Base-by-base conservation (phyloP, 495 filamentous ascomycete species). In the Neurospora tetraspora region DNA sequence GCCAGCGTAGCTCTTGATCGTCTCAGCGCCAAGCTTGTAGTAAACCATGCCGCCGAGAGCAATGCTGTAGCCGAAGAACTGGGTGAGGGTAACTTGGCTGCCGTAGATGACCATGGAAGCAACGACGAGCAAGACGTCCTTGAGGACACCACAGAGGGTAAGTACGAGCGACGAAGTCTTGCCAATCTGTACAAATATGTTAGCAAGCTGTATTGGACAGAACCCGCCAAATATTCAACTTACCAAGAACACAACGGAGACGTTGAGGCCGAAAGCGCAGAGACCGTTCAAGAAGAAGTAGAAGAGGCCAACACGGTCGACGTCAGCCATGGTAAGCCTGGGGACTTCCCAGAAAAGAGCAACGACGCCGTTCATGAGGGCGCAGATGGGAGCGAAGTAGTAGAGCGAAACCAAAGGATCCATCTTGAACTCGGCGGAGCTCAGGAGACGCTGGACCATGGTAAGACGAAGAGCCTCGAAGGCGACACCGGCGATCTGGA, bases 101-200 rank as follows among this genome's bases (percentile, higher is more conserved):
- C 90, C 85, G 91, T 93, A 97, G 81, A 99, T 91, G 74, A 92
- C 78, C 88, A 98, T 96, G 71, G 93, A 97, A 70, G 93, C 92
- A 71, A 86, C 83, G 69, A 99, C 94, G 38, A 99, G 91, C 73
- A 99, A 89, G 76, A 99, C 95, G 86, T 99, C 96, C 88, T 99
- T 99, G 79, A 98, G 90, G 73, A 99, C 94, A 85, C 96, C 96
- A 83, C 93, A 98, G 69, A 99, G 92, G 45, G 96, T 98, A 81
- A 98, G 93, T 79, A 98, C 94, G 59, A 99, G 89, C 69, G 94
- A 95, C 0, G 95, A 98, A 31, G 96, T 99, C 85, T 93, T 95
- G 83, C 96, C 96, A 82, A 99, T 99, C 94, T 97, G 76, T 18
- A 69, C 47, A 71, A 5, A 27, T 11, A 2, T 14, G 70, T 85